Conservation (phyloP, 257 asterid species). For the Asclepias syriaca region DNA sequence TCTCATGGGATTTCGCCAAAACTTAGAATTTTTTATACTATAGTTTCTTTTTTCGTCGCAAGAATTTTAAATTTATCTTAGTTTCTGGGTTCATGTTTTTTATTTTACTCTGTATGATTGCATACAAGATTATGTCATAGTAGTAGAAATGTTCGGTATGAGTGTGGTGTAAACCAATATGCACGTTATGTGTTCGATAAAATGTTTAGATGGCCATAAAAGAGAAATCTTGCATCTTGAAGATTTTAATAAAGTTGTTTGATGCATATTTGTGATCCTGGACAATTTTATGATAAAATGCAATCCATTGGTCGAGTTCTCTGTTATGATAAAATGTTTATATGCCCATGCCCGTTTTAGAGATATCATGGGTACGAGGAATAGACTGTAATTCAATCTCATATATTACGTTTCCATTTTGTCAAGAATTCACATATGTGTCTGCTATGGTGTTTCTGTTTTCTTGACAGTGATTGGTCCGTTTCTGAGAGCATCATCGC, state of each 20-base stretch:
- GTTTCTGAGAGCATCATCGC: constrained; percentile 36
- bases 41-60: background rate
- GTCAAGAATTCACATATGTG: background rate
- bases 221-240: background rate
- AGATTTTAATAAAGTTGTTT: background rate
- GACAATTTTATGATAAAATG: background rate
- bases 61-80: background rate
- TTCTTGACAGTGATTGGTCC: constrained; percentile 11
- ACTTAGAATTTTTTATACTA: background rate
- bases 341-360: background rate
- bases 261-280: background rate
- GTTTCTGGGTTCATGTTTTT: background rate
- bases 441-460: background rate
- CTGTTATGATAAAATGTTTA: background rate
- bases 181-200: constrained; percentile 10
- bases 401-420: background rate
- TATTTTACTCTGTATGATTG: background rate
- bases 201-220: background rate
- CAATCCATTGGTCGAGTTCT: background rate
- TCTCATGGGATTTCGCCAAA: background rate
- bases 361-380: background rate
- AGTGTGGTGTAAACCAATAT: background rate
- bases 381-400: background rate
- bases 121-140: background rate
- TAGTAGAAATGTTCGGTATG: background rate